Base-by-base conservation (phyloP, 2,329 filamentous ascomycete species). In the Polychaeton citri region DNA sequence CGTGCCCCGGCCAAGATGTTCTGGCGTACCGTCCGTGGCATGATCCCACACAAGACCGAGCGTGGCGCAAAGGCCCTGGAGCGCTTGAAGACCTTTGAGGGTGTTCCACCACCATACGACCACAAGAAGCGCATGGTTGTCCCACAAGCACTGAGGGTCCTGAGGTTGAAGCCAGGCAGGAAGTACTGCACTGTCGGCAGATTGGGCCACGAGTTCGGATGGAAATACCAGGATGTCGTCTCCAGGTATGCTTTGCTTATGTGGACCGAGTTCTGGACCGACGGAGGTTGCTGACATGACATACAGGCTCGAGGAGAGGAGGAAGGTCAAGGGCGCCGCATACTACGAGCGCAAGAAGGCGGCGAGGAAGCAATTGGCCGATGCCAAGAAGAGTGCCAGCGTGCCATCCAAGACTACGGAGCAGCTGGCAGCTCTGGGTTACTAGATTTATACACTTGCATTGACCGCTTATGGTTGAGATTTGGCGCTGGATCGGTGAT, bases 311-410 rank as follows among this genome's bases (percentile, higher is more conserved):
- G 90, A 98, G 78, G 90, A 98, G 79, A 79, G 88, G 71, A 84
- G 90, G 76, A 98, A 98, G 78, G 88, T 92, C 68, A 98, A 96
- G 85, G 81, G 86, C 62, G 78, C 82, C 56, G 90, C 90, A 65
- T 98, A 95, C 82, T 96, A 96, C 79, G 87, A 93, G 77, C 86
- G 87, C 78, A 98, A 96, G 90, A 94, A 92, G 85, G 77, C 85
- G 54, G 82, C 82, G 56, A 76, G 81, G 65, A 83, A 81, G 76
- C 84, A 92, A 73, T 71, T 95, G 57, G 73, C 79, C 55, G 83
- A 94, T 64, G 87, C 88, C 57, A 81, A 93, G 80, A 88, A 88
- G 81, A 82, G 72, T 66, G 84, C 86, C 54, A 79, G 76, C 64
- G 77, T 88, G 66, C 80, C 88, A 70, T 71, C 74, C 63, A 86